Conservation (phyloP, 1,284 basidiomycete genomes). For the Trametes sp. region DNA sequence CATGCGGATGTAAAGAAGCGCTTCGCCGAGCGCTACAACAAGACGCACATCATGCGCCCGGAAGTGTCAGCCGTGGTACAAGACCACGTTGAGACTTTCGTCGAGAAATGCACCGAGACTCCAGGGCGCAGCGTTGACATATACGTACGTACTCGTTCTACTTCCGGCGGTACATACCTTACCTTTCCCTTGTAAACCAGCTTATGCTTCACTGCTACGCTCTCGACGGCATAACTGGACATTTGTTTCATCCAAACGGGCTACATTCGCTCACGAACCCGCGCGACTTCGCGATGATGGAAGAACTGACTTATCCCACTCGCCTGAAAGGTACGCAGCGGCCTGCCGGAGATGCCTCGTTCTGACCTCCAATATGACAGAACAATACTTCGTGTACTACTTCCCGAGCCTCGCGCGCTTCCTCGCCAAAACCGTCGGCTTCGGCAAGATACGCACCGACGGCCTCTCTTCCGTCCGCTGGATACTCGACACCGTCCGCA, state of each 20-base stretch:
- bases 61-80: conserved; percentile 27
- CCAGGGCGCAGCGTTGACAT: conserved; percentile 27
- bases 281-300: conserved; percentile 30
- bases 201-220: conserved; percentile 35
- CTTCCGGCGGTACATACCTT: too few species aligned
- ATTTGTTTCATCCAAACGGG: conserved; percentile 34
- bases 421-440: conserved; percentile 14
- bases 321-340: conserved; percentile 22
- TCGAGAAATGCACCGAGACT: conserved; percentile 25
- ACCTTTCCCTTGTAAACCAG: conserved; percentile 20
- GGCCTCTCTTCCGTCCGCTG: conserved; percentile 19
- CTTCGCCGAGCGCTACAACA: conserved; percentile 37
- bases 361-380: conserved; percentile 5
- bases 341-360: neutral
- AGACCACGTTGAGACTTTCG: conserved; percentile 30
- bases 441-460: conserved; percentile 6
- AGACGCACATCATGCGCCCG: conserved; percentile 32
- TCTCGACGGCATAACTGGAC: conserved; percentile 34
- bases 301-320: conserved; percentile 31
- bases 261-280: conserved; percentile 28
- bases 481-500: conserved; percentile 21
- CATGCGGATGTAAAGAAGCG: conserved; percentile 35
- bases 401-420: conserved; percentile 19
- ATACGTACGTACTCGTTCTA: conserved; percentile 25
- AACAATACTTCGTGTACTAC: conserved; percentile 31